Percentiles rank a stretch among this genome's conserved stretches.
These are phyloP conservation scores for Tillandsia fasciculata DNA, from an alignment of 176 grass and related monocot species.

Conservation along the genomic window DNA sequence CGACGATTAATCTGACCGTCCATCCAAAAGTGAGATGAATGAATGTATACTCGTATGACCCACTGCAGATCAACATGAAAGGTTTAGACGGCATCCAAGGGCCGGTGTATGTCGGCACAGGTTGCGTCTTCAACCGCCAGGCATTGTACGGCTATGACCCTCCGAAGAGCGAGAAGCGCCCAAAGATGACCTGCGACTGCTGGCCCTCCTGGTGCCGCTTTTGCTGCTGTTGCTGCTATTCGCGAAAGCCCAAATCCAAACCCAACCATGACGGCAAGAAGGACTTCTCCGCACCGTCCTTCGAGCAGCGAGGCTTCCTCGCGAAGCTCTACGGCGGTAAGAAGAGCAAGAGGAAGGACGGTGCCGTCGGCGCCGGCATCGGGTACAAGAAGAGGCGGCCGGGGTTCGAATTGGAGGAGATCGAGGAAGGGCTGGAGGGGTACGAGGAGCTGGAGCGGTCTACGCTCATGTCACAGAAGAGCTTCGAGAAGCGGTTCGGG, in stretches of 20 bases:
- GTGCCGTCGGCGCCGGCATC: conserved; percentile 36
- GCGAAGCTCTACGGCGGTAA: conserved; percentile 33
- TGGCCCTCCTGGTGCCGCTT: conserved; percentile 95
- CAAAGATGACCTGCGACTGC: conserved; percentile 97
- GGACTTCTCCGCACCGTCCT: neutral
- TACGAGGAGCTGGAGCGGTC: conserved; percentile 86
- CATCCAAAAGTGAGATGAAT: neutral
- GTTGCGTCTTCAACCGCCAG: conserved; percentile 75
- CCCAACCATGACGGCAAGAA: conserved; percentile 37
- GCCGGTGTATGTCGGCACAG: conserved; percentile 78
- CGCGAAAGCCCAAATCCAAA: conserved; percentile 30
- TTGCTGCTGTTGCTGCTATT: conserved; percentile 61
- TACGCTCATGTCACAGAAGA: conserved; percentile 98
- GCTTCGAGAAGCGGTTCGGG: conserved; percentile 86
- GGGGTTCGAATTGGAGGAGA: conserved; percentile 92
- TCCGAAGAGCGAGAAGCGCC: conserved; percentile 60
- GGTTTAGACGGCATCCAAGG: conserved; percentile 94
- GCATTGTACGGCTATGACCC: conserved; percentile 93
- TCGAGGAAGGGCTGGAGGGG: conserved; percentile 87
- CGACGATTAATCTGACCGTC: neutral
- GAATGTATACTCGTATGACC: neutral
- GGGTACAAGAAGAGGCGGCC: conserved; percentile 44
- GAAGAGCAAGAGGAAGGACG: conserved; percentile 68
- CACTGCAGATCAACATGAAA: conserved; percentile 90
- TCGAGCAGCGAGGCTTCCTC: conserved; percentile 25